Conservation (phyloP, 805 yeast genomes). For the Monosporozyma aquatica region DNA sequence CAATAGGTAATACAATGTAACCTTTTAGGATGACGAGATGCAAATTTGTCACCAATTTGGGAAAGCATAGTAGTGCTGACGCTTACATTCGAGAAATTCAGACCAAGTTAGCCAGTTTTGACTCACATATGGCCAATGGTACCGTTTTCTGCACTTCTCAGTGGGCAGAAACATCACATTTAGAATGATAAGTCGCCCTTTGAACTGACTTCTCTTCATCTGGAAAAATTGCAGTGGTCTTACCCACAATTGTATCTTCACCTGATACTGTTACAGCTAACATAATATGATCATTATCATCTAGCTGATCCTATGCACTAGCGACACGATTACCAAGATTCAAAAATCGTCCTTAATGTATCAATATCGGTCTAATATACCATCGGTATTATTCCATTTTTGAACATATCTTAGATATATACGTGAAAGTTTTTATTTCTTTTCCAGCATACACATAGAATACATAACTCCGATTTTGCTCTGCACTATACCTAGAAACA, state of each 20-base stretch:
- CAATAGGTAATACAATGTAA: slow-evolving; percentile 96
- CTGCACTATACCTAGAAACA: no score
- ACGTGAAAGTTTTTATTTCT: no score
- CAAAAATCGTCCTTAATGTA: no score
- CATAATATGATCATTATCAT: slow-evolving; percentile 94
- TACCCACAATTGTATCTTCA: slow-evolving; percentile 97
- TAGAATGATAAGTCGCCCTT: slow-evolving; percentile 95
- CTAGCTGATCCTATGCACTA: slow-evolving; percentile 96
- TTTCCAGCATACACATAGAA: no score
- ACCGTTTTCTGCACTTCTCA: slow-evolving; percentile 94
- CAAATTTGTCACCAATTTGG: slow-evolving; percentile 98
- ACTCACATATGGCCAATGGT: slow-evolving; percentile 95
- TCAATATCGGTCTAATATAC: no score
- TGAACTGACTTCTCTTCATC: slow-evolving; percentile 98
- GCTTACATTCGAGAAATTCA: slow-evolving; percentile 94
- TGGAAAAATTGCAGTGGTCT: slow-evolving; percentile 98
- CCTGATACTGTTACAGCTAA: slow-evolving; percentile 99
- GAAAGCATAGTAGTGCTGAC: slow-evolving; percentile 98
- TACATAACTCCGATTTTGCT: no score
- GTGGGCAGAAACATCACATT: slow-evolving; percentile 98
- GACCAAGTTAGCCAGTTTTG: slow-evolving; percentile 96
- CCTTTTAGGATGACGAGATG: slow-evolving; percentile 99
- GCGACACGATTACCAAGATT: no score
- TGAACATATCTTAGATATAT: no score
- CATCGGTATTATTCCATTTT: no score